Conservation (phyloP, 805 yeast genomes). For the Lachancea lanzarotensis region DNA sequence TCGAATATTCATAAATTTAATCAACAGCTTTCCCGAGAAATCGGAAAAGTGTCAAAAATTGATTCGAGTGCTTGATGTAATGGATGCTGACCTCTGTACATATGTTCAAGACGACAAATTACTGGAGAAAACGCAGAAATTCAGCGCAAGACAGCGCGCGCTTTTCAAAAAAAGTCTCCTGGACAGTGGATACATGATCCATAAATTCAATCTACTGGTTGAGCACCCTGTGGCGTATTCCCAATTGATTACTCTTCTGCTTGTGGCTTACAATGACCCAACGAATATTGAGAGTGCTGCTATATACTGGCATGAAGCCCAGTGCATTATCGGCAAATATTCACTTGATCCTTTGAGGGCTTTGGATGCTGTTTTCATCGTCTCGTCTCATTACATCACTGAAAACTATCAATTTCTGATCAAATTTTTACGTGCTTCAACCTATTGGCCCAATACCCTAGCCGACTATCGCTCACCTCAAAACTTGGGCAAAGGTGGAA, state of each 20-base stretch:
- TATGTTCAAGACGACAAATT: constrained; percentile 2
- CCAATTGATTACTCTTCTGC: constrained; percentile 47
- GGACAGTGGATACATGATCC: constrained; percentile 37
- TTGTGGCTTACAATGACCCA: constrained; percentile 36
- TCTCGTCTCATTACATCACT: constrained; percentile 42
- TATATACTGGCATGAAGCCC: constrained; percentile 42
- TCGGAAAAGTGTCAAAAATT: constrained; percentile 13
- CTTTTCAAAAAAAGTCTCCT: constrained; percentile 12
- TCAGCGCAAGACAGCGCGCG: constrained; percentile 3
- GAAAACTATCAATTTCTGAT: constrained; percentile 43
- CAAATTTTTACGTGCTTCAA: constrained; percentile 44
- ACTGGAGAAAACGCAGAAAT: constrained; percentile 3
- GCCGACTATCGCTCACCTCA: constrained; percentile 33
- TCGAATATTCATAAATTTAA: constrained; percentile 6
- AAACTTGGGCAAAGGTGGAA: constrained; percentile 45
- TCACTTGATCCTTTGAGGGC: constrained; percentile 66
- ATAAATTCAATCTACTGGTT: constrained; percentile 56
- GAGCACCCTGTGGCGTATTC: constrained; percentile 80
- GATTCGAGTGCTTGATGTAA: constrained; percentile 9
- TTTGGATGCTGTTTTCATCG: constrained; percentile 54
- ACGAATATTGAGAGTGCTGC: constrained; percentile 39
- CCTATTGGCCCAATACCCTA: constrained; percentile 49
- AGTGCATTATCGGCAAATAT: constrained; percentile 64
- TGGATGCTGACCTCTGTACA: constrained; percentile 4
- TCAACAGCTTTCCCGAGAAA: constrained; percentile 10